These are phyloP conservation scores for Fraxinus greggii DNA, from an alignment of 305 asterid genomes.

Conservation along the genomic window DNA sequence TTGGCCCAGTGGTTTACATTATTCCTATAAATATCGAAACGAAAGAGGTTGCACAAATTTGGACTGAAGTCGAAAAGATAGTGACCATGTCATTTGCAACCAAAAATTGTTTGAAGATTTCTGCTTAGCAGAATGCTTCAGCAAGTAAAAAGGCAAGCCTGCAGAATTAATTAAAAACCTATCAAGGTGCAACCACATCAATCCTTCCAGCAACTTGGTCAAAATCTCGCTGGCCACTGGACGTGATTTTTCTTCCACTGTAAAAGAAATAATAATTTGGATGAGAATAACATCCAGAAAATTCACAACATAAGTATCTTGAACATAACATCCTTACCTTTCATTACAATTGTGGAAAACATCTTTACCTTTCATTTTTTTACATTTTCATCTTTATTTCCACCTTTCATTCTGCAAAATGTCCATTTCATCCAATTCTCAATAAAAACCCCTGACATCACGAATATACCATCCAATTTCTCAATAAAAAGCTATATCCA, in stretches of 20 bases:
- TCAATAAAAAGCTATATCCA: too few species aligned
- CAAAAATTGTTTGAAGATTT: slow-evolving; percentile 29
- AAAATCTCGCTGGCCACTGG: background rate
- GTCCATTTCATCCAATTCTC: too few species aligned
- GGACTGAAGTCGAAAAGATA: slow-evolving; percentile 16
- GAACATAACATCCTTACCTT: too few species aligned
- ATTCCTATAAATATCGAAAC: background rate
- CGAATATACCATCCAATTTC: too few species aligned
- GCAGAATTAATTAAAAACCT: background rate
- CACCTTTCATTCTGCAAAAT: too few species aligned
- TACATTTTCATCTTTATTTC: too few species aligned
- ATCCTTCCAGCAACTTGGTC: slow-evolving; percentile 1
- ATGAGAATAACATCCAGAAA: too few species aligned
- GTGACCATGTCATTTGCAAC: slow-evolving; percentile 15
- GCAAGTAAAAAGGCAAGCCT: slow-evolving; percentile 21
- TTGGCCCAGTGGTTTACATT: too few species aligned
- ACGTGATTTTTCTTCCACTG: background rate
- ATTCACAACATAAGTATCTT: too few species aligned
- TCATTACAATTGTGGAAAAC: too few species aligned
- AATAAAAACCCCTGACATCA: too few species aligned
- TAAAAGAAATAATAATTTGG: background rate
- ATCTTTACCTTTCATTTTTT: too few species aligned
- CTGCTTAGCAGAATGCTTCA: slow-evolving; percentile 17
- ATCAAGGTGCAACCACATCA: background rate
- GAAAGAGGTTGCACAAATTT: slow-evolving; percentile 21